These are phyloP conservation scores for Colletotrichum godetiae DNA, from an alignment of 2,329 filamentous ascomycete genomes.

Conservation along the genomic window DNA sequence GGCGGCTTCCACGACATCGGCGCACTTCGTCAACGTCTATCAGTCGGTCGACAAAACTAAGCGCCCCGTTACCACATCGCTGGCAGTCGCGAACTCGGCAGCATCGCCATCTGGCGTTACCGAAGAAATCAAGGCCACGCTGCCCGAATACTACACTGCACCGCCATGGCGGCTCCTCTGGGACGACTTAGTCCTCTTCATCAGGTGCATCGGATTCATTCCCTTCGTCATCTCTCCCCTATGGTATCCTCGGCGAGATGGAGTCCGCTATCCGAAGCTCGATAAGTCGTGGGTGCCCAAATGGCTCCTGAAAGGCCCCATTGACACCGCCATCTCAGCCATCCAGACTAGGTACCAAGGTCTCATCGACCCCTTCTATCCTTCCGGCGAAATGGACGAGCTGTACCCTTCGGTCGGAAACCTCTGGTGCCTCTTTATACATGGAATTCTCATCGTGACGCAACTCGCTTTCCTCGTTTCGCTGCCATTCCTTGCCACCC, in stretches of 20 bases:
- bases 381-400: constrained; percentile 70
- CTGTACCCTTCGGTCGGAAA: constrained; percentile 70
- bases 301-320: not conserved
- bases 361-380: constrained; percentile 40
- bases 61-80: not conserved
- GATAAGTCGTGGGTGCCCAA: not conserved
- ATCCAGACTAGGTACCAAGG: not conserved
- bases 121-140: not conserved
- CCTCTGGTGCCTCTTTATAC: constrained; percentile 66
- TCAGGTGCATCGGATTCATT: not conserved
- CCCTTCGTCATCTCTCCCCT: constrained; percentile 13
- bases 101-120: not conserved
- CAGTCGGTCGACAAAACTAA: not conserved
- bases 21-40: not conserved
- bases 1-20: not conserved
- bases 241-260: not conserved
- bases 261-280: not conserved
- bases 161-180: constrained; percentile 21
- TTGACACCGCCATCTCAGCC: not conserved
- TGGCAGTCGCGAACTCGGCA: not conserved
- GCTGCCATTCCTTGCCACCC: constrained; percentile 58
- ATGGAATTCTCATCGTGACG: constrained; percentile 66
- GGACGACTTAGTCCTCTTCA: constrained; percentile 22
- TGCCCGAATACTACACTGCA: constrained; percentile 26
- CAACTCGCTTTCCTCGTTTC: constrained; percentile 71